Evolutionary conservation across 2,329 filamentous ascomycete genomes (phyloP), one percentile per base, ranked within the genome.

Genomic region (Apiospora aurea): DNA sequence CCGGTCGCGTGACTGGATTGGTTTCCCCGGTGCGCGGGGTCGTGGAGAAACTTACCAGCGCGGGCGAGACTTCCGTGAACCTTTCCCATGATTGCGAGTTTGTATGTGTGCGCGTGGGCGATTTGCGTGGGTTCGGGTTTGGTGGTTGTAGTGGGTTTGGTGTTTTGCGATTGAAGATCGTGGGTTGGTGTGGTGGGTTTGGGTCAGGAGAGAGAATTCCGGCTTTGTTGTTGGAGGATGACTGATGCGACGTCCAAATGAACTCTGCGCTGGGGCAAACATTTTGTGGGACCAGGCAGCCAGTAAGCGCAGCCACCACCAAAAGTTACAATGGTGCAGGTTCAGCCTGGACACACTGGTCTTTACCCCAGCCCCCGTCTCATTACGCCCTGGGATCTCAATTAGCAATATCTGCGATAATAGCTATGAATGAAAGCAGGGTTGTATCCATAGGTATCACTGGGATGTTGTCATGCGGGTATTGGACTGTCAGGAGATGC

Each of bases 61-160:
- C 68, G 47, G 47, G 68, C 68, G 34, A 69, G 68, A 69, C 68
- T 69, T 57, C 68, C 68, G 47, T 69, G 68, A 44, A 69, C 68
- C 68, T 69, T 69, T 57, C 68, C 68, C 68, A 69, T 69, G 29
- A 51, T 69, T 51, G 21, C 68, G 46, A 51, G 13, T 16, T 67
- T 67, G 16, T 67, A n/a, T 67, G 38, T 67, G 38, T 49, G 46
- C 21, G 46, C 21, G 21, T 66, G 2, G 16, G 26, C 26, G 57
- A 38, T 66, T 64, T 38, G 3, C 29, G 29, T 38, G 53, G 18
- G 5, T 64, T 5, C 4, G 34, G 2, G 8, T 64, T 64, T 64
- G 29, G 21, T 64, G 8, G 29, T n/a, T n/a, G 10, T 11, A n/a
- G 8, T 14, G 8, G 18, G 26, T 41, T 38, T 61, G 53, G 29